Base-by-base conservation (phyloP, 2,329 filamentous ascomycete species). In the Claviceps spartinae region DNA sequence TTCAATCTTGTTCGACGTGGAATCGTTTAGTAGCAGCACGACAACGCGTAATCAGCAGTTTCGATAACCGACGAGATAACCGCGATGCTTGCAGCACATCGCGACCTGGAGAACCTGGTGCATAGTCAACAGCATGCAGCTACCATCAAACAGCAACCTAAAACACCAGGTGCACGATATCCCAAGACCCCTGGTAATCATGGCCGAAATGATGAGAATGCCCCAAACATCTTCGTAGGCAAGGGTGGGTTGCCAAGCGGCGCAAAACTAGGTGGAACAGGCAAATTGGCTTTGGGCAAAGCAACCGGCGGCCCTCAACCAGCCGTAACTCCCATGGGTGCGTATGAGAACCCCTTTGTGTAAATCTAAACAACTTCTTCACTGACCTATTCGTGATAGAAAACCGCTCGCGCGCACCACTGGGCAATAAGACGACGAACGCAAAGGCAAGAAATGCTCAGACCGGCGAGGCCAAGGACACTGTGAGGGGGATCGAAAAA, bases 391-490 rank as follows among this genome's bases (percentile, higher is more conserved):
- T 26, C 2, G 47, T 18, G 49, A 47, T 47, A 67, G 67, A 60
- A 13, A 61, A 62, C 30, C 81, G 82, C 54, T 83, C 74, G 54
- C 82, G 91, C 61, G 89, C 90, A 40, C 86, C 88, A 13, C 72
- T 98, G 47, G 91, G 91, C 37, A 85, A 88, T 75, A 98, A 98
- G 69, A 97, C 91, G 1, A 97, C 93, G 50, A 98, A 98, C 67
- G 88, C 87, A 51, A 97, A 95, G 72, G 78, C 83, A 54, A 80
- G 75, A 63, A 76, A 74, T 48, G 77, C 82, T 58, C 82, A 85
- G 56, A 83, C 82, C 4, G 79, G 79, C 6, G 82, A 78, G 34
- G 82, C 78, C 36, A 84, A 82, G 60, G 72, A 71, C 54, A 72
- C 74, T 22, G 73, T 76, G 42, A 74, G 76, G 47, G 79, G 82